Evolutionary conservation across 164 flowering plant genomes (phyloP), one percentile per base, ranked within the genome.

Genomic region (Vitis vinifera): DNA sequence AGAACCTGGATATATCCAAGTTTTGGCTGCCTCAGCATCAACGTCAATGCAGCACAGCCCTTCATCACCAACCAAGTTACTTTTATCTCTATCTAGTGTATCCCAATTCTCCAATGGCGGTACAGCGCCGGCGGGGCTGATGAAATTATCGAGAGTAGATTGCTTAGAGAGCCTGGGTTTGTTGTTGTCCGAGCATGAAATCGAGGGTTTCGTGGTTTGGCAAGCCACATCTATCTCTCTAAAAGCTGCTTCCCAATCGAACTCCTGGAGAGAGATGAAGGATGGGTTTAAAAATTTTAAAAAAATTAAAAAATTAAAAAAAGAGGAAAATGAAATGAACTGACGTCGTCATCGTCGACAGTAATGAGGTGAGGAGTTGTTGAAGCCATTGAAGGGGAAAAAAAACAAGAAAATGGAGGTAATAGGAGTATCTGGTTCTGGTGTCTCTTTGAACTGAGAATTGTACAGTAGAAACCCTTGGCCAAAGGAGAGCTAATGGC

Each of bases 181-280:
- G 30, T 73, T 79, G 6, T 59, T 66, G 55, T 57, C 17, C n/a
- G 7, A 19, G n/a, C 13, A 9, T 31, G 83, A 75, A 37, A 77
- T 29, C 9, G 84, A 53, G 37, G 80, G 64, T 12, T 17, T 65
- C 0, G 79, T 51, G 59, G 52, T 69, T 64, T 77, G 64, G 73
- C 94, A 92, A n/a, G 89, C 94, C 10, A 77, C 79, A 52, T 94
- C 98, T 66, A 92, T 91, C 70, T 81, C 93, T 70, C 76, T 78
- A 8, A 85, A 92, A 15, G 98, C 98, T 48, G 93, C 97, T 49
- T 87, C 97, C 98, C 98, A 92, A 71, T 94, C 98, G 66, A 94
- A 86, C 37, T 79, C 94, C 97, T 93, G 61, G 12, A 70, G n/a
- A 9, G 9, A 68, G 8, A 56, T 31, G 44, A 9, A 27, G 19